Evolutionary conservation across 352 stramenopile genomes (phyloP).

Genomic region (Phytophthora multivora): DNA sequence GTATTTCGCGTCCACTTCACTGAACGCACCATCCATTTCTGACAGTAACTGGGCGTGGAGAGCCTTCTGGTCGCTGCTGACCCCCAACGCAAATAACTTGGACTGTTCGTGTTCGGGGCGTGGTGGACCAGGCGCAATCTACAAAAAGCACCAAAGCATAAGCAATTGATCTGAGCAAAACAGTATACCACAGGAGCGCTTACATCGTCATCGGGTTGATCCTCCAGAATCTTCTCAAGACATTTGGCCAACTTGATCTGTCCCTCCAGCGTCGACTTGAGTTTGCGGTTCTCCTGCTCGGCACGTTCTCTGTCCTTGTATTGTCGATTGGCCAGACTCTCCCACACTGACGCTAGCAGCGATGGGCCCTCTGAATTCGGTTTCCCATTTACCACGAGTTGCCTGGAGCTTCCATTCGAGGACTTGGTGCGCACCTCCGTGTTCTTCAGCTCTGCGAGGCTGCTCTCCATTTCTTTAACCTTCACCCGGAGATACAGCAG

Average conservation of each 20-base stretch:
- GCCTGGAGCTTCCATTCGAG: background rate
- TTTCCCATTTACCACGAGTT: conserved; percentile 21
- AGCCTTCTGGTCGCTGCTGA: conserved; percentile 23
- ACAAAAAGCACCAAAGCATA: conserved; percentile 3
- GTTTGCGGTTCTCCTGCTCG: conserved; percentile 46
- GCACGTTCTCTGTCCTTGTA: conserved; percentile 42
- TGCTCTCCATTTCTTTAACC: conserved; percentile 48
- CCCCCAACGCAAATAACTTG: conserved; percentile 21
- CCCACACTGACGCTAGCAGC: conserved; percentile 41
- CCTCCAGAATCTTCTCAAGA: conserved; percentile 45
- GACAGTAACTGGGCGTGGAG: conserved; percentile 30
- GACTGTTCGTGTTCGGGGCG: conserved; percentile 16
- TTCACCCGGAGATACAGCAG: conserved; percentile 50
- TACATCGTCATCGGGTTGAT: conserved; percentile 29
- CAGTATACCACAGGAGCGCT: background rate
- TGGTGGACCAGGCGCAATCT: conserved; percentile 3
- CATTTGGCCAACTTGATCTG: conserved; percentile 48
- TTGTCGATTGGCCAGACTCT: conserved; percentile 42
- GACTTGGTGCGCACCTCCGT: conserved; percentile 12
- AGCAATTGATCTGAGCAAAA: background rate
- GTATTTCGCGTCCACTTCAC: conserved; percentile 31
- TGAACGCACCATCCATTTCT: conserved; percentile 28
- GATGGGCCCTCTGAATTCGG: conserved; percentile 11
- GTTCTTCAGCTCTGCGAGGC: conserved; percentile 27
- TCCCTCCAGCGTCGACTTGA: conserved; percentile 40